Evolutionary conservation across 306 rosid genomes (phyloP).

Genomic region (Prunus davidiana): DNA sequence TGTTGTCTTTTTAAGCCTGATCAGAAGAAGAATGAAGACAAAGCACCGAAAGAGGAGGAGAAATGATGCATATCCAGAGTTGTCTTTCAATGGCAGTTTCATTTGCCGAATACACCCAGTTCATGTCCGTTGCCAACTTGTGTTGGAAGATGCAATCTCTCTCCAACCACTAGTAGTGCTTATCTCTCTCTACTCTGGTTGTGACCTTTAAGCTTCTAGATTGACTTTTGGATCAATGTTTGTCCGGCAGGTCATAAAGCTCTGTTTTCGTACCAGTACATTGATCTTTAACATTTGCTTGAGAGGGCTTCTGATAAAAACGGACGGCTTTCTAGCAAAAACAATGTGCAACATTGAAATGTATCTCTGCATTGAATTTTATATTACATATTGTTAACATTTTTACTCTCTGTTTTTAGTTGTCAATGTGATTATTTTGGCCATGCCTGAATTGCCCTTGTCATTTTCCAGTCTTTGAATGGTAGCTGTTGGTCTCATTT

Average conservation of each 20-base stretch:
- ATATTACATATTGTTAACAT: not conserved
- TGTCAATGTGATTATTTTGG: not conserved
- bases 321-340: not conserved
- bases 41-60: constrained; percentile 61
- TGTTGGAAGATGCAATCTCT: not conserved
- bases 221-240: constrained; percentile 14
- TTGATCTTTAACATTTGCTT: constrained; percentile 13
- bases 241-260: constrained; percentile 18
- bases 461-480: not conserved
- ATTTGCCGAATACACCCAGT: constrained; percentile 14
- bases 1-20: constrained; percentile 36
- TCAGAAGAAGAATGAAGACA: constrained; percentile 76
- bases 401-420: not conserved
- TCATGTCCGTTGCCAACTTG: constrained; percentile 3
- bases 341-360: constrained; percentile 9
- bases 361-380: constrained; percentile 14
- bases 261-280: not conserved
- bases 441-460: not conserved
- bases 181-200: constrained; percentile 18
- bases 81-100: constrained; percentile 16
- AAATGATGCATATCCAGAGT: constrained; percentile 38
- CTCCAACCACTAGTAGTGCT: not conserved
- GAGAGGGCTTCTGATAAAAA: constrained; percentile 2
- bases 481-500: no score
- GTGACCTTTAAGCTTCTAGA: constrained; percentile 4